Percentiles rank a stretch among this genome's conserved stretches.
Conservation (phyloP, 2,329 filamentous ascomycete genomes). For the Cytospora piceae region DNA sequence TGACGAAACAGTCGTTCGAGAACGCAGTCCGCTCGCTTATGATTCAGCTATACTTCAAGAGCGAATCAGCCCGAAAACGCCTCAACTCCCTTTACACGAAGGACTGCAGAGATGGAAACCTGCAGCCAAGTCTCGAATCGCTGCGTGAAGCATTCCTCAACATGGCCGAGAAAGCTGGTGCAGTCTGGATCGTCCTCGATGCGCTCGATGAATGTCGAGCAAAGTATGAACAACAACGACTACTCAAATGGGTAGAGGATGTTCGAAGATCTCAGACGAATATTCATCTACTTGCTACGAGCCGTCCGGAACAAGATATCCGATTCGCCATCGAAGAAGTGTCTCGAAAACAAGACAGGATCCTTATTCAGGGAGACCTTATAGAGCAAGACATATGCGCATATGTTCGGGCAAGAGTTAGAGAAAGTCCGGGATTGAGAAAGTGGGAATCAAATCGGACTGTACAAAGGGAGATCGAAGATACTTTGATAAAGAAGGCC, state of each 20-base stretch:
- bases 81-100: neutral
- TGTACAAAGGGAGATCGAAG: neutral
- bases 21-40: neutral
- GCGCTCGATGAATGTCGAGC: neutral
- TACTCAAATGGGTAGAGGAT: neutral
- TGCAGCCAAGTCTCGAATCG: neutral
- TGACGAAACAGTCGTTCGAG: neutral
- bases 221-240: neutral
- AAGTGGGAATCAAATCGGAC: neutral
- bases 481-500: neutral
- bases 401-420: neutral
- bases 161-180: neutral
- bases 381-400: neutral
- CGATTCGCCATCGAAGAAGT: neutral
- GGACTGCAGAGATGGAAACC: neutral
- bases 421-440: neutral
- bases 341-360: neutral
- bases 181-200: slow-evolving; percentile 1
- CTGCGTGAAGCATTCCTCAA: neutral
- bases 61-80: neutral
- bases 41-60: neutral
- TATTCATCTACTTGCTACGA: neutral
- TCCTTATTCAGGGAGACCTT: neutral
- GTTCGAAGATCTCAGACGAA: neutral
- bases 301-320: slow-evolving; percentile 1